Percentiles rank a stretch among this genome's conserved stretches.
phyloP scores from a whole-genome alignment of 2,329 filamentous ascomycete genomes.

The Exophiala sp. region DNA sequence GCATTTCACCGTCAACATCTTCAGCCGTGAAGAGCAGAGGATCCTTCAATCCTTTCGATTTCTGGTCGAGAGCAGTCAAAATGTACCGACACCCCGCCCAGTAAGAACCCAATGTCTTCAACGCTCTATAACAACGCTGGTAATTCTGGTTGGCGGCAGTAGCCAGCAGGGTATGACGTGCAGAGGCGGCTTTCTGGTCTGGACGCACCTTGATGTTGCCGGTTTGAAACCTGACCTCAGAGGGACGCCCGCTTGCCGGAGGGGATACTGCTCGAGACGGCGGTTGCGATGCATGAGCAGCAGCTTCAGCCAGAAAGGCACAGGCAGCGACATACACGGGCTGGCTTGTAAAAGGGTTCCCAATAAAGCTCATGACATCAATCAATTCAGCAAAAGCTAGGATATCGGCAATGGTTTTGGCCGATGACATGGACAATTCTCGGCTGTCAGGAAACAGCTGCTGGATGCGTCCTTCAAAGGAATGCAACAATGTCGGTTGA shows the following conservation, averaged over 20 bases:
- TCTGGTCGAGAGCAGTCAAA: constrained; percentile 76
- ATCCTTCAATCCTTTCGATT: constrained; percentile 79
- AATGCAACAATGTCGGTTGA: constrained; percentile 67
- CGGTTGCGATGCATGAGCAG: constrained; percentile 59
- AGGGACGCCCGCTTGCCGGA: constrained; percentile 29
- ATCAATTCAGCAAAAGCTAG: constrained; percentile 79
- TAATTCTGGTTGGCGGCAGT: constrained; percentile 82
- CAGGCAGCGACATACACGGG: constrained; percentile 89
- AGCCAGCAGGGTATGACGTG: constrained; percentile 68
- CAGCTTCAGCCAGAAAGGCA: constrained; percentile 79
- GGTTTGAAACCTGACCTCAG: constrained; percentile 4
- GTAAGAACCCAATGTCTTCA: constrained; percentile 73
- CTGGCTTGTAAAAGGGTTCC: constrained; percentile 83
- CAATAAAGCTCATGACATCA: constrained; percentile 76
- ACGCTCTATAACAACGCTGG: constrained; percentile 74
- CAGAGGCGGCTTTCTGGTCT: constrained; percentile 26
- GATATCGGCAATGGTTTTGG: constrained; percentile 87
- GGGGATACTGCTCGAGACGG: constrained; percentile 57
- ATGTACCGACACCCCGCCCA: constrained; percentile 88
- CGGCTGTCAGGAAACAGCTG: constrained; percentile 74
- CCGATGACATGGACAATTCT: constrained; percentile 77
- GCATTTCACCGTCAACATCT: constrained; percentile 66
- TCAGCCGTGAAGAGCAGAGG: constrained; percentile 61
- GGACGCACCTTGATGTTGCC: background rate
- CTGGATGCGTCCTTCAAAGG: constrained; percentile 63